A percentile compares a stretch with the other conserved stretches of the same genome.
phyloP scores from a whole-genome alignment of 2,329 filamentous ascomycete genomes.

The Hypoxylon sp. region DNA sequence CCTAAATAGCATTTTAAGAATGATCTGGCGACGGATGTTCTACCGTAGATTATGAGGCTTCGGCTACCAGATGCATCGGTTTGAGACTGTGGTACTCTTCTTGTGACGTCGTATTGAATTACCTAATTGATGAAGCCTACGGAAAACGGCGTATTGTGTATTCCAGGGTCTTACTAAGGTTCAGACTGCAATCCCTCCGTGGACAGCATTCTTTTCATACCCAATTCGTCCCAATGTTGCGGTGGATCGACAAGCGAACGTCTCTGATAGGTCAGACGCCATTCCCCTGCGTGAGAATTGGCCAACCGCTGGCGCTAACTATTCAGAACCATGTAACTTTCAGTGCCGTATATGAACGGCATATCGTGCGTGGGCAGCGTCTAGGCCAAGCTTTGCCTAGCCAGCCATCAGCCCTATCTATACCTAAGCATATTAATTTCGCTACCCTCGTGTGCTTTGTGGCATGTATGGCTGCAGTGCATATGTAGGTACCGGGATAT shows the following conservation, averaged over 20 bases:
- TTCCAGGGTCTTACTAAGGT: constrained; percentile 1
- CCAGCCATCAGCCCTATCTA: constrained; percentile 41
- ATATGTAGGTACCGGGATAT: constrained; percentile 20
- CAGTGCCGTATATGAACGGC: not conserved
- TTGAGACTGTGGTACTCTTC: not conserved
- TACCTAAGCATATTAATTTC: constrained; percentile 20
- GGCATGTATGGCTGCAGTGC: constrained; percentile 30
- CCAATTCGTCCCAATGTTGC: constrained; percentile 32
- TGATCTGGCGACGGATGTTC: not conserved
- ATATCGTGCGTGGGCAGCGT: constrained; percentile 11
- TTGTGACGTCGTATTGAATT: constrained; percentile 2
- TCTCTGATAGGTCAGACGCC: constrained; percentile 26
- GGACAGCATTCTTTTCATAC: constrained; percentile 1
- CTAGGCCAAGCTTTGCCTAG: constrained; percentile 33
- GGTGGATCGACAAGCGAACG: constrained; percentile 16
- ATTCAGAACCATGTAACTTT: constrained; percentile 26
- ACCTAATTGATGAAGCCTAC: not conserved
- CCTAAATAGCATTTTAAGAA: constrained; percentile 1
- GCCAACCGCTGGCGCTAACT: constrained; percentile 39
- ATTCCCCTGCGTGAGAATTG: constrained; percentile 24
- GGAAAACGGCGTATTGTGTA: constrained; percentile 6
- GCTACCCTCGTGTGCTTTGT: constrained; percentile 28
- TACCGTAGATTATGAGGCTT: not conserved
- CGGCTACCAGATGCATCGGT: not conserved
- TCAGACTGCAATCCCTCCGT: constrained; percentile 1